phyloP scores from a whole-genome alignment of 441 rosid genomes.

The Pelargonium cotyledonis region DNA sequence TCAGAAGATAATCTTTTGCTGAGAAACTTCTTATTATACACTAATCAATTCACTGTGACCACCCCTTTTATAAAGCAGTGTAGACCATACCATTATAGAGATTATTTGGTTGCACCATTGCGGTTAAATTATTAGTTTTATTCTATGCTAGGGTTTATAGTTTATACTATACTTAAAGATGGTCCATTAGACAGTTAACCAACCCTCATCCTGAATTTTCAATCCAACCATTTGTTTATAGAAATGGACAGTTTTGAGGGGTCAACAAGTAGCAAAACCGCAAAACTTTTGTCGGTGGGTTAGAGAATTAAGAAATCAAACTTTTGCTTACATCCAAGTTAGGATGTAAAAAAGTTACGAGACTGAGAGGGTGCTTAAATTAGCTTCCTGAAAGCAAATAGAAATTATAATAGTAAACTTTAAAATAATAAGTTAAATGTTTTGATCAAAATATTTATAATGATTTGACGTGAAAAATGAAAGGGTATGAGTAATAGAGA shows the following conservation, averaged over 20 bases:
- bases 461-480: too few species aligned
- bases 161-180: too few species aligned
- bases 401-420: too few species aligned
- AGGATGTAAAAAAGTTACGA: not conserved
- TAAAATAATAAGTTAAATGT: too few species aligned
- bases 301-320: not conserved
- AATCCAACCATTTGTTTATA: not conserved
- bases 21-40: slow-evolving; percentile 40
- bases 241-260: not conserved
- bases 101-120: not conserved
- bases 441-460: too few species aligned
- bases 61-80: slow-evolving; percentile 34
- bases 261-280: not conserved
- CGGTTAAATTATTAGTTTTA: not conserved
- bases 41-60: slow-evolving; percentile 33
- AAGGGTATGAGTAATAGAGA: too few species aligned
- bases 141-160: not conserved
- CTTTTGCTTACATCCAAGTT: not conserved
- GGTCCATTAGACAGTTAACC: not conserved
- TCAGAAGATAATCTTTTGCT: slow-evolving; percentile 30
- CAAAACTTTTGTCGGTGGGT: not conserved
- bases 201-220: not conserved
- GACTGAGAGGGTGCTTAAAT: not conserved
- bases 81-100: slow-evolving; percentile 3
- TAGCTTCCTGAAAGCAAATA: too few species aligned